Evolutionary conservation across 108 stramenopile genomes (phyloP).

Genomic region (Cyclotella kingstonii): DNA sequence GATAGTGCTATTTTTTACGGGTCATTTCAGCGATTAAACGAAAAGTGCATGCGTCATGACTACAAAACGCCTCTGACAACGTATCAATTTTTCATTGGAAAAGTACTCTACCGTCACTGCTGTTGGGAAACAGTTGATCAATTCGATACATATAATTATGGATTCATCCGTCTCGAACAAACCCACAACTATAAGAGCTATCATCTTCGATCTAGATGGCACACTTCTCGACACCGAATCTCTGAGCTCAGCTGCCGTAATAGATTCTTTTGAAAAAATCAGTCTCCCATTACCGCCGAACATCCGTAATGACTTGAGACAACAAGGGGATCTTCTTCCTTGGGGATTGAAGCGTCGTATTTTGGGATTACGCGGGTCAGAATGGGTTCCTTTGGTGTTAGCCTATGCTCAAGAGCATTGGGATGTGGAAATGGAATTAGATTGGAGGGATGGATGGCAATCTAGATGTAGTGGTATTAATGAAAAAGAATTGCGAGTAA

Average conservation of each 20-base stretch:
- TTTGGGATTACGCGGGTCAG: slow-evolving; percentile 69
- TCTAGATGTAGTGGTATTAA: slow-evolving; percentile 4
- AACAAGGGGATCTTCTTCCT: slow-evolving; percentile 38
- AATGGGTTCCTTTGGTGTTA: slow-evolving; percentile 77
- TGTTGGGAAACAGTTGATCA: too few species aligned
- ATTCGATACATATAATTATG: too few species aligned
- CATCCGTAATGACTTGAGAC: slow-evolving; percentile 20
- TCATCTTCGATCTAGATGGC: slow-evolving; percentile 82
- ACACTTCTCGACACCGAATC: slow-evolving; percentile 81
- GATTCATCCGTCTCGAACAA: too few species aligned
- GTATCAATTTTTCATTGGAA: too few species aligned
- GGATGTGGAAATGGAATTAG: slow-evolving; percentile 35
- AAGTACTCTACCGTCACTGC: too few species aligned
- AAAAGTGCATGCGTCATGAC: too few species aligned
- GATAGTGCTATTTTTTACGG: too few species aligned
- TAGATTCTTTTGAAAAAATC: slow-evolving; percentile 50
- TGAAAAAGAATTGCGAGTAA: slow-evolving; percentile 11
- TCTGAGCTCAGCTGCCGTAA: slow-evolving; percentile 59
- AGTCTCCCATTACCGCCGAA: slow-evolving; percentile 17
- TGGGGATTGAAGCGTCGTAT: slow-evolving; percentile 79
- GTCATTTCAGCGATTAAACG: too few species aligned
- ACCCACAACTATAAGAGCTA: slow-evolving; percentile 49
- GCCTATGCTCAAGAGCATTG: slow-evolving; percentile 56
- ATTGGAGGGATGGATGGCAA: slow-evolving; percentile 29
- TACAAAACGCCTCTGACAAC: too few species aligned